These are phyloP conservation scores for Bolboschoenoplectus hybrid DNA, from an alignment of 202 grass and related monocot species.

Conservation along the genomic window DNA sequence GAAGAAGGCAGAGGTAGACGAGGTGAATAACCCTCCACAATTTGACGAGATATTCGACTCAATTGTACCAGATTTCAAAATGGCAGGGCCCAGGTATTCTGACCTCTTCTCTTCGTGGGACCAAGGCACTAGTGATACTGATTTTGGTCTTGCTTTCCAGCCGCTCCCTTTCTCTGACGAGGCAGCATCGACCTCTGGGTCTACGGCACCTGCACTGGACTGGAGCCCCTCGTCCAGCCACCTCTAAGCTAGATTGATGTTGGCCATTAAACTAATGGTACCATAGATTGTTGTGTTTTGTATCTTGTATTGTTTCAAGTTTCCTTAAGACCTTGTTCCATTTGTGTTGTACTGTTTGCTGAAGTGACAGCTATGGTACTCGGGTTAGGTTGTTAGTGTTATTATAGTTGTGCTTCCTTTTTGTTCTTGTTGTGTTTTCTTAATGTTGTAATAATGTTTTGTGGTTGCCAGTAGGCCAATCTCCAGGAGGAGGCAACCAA, in stretches of 20 bases:
- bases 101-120: constrained; percentile 71
- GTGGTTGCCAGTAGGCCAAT: constrained; percentile 24
- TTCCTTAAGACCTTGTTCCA: constrained; percentile 20
- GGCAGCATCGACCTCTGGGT: constrained; percentile 40
- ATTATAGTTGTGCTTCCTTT: not conserved
- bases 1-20: constrained; percentile 57
- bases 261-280: constrained; percentile 8
- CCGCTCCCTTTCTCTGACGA: constrained; percentile 42
- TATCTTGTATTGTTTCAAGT: constrained; percentile 27
- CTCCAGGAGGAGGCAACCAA: not conserved
- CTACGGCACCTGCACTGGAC: constrained; percentile 46
- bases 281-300: constrained; percentile 30
- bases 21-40: constrained; percentile 38
- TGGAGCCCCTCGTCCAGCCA: constrained; percentile 49
- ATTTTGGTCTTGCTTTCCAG: constrained; percentile 40
- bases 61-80: constrained; percentile 74
- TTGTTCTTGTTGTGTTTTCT: constrained; percentile 22
- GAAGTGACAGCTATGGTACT: constrained; percentile 1
- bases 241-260: not conserved
- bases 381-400: not conserved
- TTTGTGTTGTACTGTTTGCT: not conserved
- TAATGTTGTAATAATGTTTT: constrained; percentile 32
- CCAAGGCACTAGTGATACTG: constrained; percentile 56
- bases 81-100: constrained; percentile 68
- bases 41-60: constrained; percentile 88